These are phyloP conservation scores for Coemansia sp. DNA, from an alignment of 192 early-diverging fungal species.

Conservation along the genomic window DNA sequence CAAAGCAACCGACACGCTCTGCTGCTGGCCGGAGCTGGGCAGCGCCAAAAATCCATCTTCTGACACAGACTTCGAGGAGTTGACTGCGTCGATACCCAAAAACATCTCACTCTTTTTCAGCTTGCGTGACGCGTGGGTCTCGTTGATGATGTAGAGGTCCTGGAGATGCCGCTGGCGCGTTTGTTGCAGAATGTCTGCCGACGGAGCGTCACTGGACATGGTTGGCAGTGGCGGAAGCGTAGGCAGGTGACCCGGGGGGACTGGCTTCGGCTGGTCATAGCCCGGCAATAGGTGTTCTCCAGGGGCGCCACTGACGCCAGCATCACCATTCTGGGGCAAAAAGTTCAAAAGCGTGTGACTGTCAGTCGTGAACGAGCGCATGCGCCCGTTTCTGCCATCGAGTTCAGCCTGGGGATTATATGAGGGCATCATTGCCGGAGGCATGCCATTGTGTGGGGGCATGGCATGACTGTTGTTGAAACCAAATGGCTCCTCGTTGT, in stretches of 20 bases:
- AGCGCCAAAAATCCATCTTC: slow-evolving; percentile 12
- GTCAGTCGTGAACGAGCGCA: slow-evolving; percentile 30
- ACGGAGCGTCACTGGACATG: slow-evolving; percentile 10
- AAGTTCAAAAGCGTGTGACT: slow-evolving; percentile 21
- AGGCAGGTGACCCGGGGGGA: background rate
- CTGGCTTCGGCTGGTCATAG: background rate
- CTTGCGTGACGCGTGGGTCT: slow-evolving; percentile 35
- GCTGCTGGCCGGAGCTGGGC: background rate
- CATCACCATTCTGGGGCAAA: background rate
- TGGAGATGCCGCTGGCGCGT: slow-evolving; percentile 45
- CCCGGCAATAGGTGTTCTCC: background rate
- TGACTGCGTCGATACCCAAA: background rate
- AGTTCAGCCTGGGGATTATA: background rate
- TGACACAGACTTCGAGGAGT: slow-evolving; percentile 15
- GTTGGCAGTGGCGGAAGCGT: background rate
- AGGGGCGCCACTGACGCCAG: slow-evolving; percentile 1
- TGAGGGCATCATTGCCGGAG: slow-evolving; percentile 5
- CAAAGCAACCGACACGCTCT: background rate
- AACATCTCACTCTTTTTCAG: slow-evolving; percentile 4
- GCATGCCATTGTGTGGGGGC: background rate
- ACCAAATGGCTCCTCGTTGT: slow-evolving; percentile 8
- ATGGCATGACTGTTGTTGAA: slow-evolving; percentile 2
- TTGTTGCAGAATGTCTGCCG: slow-evolving; percentile 31
- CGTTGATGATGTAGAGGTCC: slow-evolving; percentile 46
- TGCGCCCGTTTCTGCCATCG: slow-evolving; percentile 10